A percentile compares a stretch with the other conserved stretches of the same genome.
Evolutionary conservation across 441 rosid genomes (phyloP).

Genomic region (Flueggea neowawraea): DNA sequence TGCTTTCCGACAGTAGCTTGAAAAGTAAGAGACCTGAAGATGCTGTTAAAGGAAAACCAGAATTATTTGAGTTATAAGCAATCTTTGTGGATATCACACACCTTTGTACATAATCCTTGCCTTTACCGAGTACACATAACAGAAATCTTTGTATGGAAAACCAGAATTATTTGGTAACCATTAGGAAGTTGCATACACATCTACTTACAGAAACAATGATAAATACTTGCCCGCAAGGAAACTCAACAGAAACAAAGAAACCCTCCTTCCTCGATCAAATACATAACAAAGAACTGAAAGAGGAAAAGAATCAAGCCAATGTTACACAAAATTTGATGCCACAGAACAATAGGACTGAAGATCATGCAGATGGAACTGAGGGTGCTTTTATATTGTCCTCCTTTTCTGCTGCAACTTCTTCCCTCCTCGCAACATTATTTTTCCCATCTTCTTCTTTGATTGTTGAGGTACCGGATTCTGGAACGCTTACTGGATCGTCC

Average conservation of each 20-base stretch:
- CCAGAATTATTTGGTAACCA: constrained; percentile 18
- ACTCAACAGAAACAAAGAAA: no score
- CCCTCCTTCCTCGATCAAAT: no score
- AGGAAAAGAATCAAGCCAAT: constrained; percentile 6
- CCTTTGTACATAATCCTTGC: no score
- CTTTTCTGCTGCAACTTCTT: constrained; percentile 10
- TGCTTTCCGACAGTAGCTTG: no score
- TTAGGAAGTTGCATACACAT: constrained; percentile 12
- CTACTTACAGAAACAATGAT: constrained; percentile 19
- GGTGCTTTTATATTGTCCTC: constrained; percentile 12
- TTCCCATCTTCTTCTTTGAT: constrained; percentile 14
- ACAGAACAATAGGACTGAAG: background rate
- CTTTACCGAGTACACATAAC: no score
- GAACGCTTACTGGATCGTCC: constrained; percentile 25
- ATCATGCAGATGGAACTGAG: constrained; percentile 11
- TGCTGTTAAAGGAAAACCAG: no score
- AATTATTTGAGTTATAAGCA: no score
- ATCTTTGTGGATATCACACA: no score
- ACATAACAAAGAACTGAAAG: no score
- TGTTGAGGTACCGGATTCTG: constrained; percentile 16
- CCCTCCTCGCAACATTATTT: background rate
- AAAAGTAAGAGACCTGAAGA: no score
- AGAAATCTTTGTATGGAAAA: background rate
- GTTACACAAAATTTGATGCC: constrained; percentile 17
- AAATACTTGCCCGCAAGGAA: constrained; percentile 11